These are phyloP conservation scores for Xylaria longipes DNA, from an alignment of 495 filamentous ascomycete species.

Conservation along the genomic window DNA sequence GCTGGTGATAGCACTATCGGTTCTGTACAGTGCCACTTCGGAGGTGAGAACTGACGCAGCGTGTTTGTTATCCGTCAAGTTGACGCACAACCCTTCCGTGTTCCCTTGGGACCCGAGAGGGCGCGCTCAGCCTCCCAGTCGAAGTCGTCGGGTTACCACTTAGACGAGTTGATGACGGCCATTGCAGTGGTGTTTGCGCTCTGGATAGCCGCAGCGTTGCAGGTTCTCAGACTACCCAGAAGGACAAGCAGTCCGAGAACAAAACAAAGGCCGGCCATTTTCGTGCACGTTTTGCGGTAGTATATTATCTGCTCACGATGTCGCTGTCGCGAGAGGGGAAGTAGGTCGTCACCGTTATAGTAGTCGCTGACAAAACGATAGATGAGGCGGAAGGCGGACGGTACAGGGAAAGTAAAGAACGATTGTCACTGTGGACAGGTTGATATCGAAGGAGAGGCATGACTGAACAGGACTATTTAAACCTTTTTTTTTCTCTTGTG, in stretches of 20 bases:
- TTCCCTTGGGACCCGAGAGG: neutral
- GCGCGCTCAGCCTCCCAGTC: neutral
- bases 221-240: conserved; percentile 1
- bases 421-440: neutral
- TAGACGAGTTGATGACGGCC: neutral
- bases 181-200: conserved; percentile 1
- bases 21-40: neutral
- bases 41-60: neutral
- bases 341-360: neutral
- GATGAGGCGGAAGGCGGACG: neutral
- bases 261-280: conserved; percentile 7
- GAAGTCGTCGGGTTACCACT: neutral
- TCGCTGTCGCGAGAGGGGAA: neutral
- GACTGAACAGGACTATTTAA: neutral
- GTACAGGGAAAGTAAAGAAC: neutral
- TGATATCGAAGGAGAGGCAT: conserved; percentile 25
- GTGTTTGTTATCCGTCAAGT: neutral
- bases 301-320: conserved; percentile 10
- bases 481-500: too few relatives aligned
- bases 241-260: conserved; percentile 1
- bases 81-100: neutral
- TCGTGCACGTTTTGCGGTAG: conserved; percentile 8
- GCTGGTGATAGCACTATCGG: neutral
- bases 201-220: conserved; percentile 1
- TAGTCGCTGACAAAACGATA: neutral